Conservation (phyloP, 345 rosid genomes). For the Salix koriyanagi region DNA sequence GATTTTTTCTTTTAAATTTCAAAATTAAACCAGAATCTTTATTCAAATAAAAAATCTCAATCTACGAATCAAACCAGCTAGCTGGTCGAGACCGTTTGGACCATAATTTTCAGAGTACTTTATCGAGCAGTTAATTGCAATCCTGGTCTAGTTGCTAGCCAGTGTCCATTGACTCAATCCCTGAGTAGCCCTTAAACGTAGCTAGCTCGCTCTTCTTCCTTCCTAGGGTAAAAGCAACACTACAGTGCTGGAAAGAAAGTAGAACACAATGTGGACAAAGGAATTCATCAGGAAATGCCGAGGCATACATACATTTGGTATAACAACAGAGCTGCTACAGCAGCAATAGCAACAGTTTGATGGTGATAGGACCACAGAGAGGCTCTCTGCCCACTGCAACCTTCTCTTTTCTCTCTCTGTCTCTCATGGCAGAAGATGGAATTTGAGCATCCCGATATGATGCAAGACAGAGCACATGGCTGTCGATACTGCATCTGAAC, state of each 20-base stretch:
- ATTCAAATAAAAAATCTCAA: neutral
- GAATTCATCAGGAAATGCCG: neutral
- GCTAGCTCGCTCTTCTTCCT: neutral
- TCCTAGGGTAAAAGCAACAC: neutral
- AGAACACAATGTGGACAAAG: neutral
- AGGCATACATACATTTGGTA: neutral
- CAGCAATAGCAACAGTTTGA: neutral
- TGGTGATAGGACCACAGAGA: conserved; percentile 21
- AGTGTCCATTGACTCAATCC: neutral
- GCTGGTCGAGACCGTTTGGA: neutral
- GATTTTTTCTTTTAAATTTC: neutral
- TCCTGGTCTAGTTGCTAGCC: neutral
- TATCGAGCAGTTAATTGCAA: neutral
- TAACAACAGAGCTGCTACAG: neutral
- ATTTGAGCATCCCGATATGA: conserved; percentile 58
- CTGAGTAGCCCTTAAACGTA: neutral
- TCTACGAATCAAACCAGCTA: neutral
- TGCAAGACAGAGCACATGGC: conserved; percentile 14
- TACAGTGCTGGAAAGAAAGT: neutral
- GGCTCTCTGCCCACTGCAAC: conserved; percentile 34
- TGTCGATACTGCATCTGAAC: conserved; percentile 25
- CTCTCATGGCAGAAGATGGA: conserved; percentile 24
- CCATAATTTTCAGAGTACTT: neutral
- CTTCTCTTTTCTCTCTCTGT: neutral
- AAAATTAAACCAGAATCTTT: neutral